phyloP scores from a whole-genome alignment of 441 rosid genomes.

The Iberis amara region DNA sequence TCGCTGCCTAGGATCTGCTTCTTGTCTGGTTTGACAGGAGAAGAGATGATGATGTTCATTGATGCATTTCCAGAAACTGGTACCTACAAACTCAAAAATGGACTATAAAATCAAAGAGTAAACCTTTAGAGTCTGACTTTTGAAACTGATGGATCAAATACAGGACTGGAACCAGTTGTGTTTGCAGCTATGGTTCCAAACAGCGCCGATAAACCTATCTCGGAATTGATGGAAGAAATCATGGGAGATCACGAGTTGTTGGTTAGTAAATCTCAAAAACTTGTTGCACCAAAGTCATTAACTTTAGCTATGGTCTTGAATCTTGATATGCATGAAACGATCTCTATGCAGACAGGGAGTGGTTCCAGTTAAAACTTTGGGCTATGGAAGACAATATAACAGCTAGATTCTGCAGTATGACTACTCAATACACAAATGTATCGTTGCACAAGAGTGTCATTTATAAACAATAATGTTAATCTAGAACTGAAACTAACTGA shows the following conservation, averaged over 20 bases:
- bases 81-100: constrained; percentile 24
- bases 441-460: constrained; percentile 3
- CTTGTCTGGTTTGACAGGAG: constrained; percentile 82
- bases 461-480: not conserved
- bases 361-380: constrained; percentile 21
- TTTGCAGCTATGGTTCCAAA: constrained; percentile 88
- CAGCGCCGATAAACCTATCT: constrained; percentile 62
- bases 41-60: constrained; percentile 91
- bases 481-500: not conserved
- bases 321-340: constrained; percentile 3
- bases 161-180: constrained; percentile 64
- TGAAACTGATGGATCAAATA: constrained; percentile 15
- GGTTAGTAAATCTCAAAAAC: constrained; percentile 38
- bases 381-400: not conserved
- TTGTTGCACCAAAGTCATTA: not conserved
- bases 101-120: not conserved
- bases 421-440: constrained; percentile 1
- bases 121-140: not conserved
- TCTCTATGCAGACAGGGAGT: constrained; percentile 43
- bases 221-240: constrained; percentile 67
- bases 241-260: constrained; percentile 87
- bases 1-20: constrained; percentile 71
- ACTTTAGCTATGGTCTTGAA: constrained; percentile 1
- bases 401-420: constrained; percentile 2
- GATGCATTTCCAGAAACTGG: constrained; percentile 79